Evolutionary conservation across 306 rosid genomes (phyloP), one percentile per base, ranked within the genome.

Genomic region (Dalbergia cultrata): DNA sequence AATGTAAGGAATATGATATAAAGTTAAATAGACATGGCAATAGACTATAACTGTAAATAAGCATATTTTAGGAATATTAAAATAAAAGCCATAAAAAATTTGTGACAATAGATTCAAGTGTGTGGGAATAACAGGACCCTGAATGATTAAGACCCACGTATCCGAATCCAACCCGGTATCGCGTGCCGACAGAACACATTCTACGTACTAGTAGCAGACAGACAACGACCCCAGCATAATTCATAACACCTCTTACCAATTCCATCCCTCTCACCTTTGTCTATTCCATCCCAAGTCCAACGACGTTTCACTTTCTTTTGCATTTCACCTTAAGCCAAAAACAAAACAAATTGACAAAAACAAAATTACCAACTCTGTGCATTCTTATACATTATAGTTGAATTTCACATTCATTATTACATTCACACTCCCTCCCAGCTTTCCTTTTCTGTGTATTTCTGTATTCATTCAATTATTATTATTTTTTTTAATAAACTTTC

Each of bases 121-220:
- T 22, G 0, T 22, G 26, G 26, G 1, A 22, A 22, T 0, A 22
- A 22, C 0, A 22, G 1, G 26, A 22, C n/a, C n/a, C n/a, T n/a
- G n/a, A 5, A 74, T 16, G 64, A 31, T 52, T 12, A 35, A 64
- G 74, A 64, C 52, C 9, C 13, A 12, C 9, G 80, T 3, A 67
- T 45, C 44, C 67, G 56, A 50, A 75, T 68, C 56, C 58, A 59
- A 14, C 59, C 71, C 49, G 37, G 54, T 34, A 67, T 64, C 16
- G 70, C 58, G n/a, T 22, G 59, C 81, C 73, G 81, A 82, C 81
- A 59, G 70, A 69, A 41, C 59, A 50, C 67, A 8, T 52, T 60
- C 35, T 31, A 63, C 41, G 34, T 67, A 8, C 10, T 35, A 4
- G 41, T 35, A 52, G 50, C 13, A 35, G 63, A 79, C 19, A 4